Evolutionary conservation across 2,329 filamentous ascomycete species (phyloP), one percentile per base, ranked within the genome.

Genomic region (Sclerotinia spermophila): DNA sequence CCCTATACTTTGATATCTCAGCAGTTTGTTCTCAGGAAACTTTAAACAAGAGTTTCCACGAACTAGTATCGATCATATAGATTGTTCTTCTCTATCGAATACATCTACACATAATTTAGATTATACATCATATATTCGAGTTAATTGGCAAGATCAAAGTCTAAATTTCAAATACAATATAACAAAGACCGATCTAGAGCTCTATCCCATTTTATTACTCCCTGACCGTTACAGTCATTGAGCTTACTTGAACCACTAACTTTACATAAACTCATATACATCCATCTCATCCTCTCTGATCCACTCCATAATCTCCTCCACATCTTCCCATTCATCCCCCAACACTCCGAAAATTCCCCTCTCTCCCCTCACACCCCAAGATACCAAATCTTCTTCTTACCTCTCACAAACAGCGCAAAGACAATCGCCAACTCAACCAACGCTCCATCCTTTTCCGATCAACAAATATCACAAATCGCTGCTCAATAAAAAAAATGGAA

Each of bases 361-460:
- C 58, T 74, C 68, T 27, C 27, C 6, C 62, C 53, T 24, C 33
- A 45, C 15, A 45, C 42, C 27, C 77, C 75, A 61, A 80, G 75
- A 79, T 78, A 79, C 79, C 79, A 80, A 19, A 79, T 73, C 11
- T 76, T 77, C 11, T 76, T 77, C 59, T 75, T 77, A 24, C 78
- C 35, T 30, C 77, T 71, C 61, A 77, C 74, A 19, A 79, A 72
- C 11, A 80, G 66, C 1, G 79, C 77, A 69, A 79, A 73, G 74
- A 77, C 79, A 69, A 79, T 75, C 2, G 78, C 75, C 64, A 73
- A 64, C n/a, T 73, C 40, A 17, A 72, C 55, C 51, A 74, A 44
- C 15, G 73, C 73, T 33, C 73, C 51, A 1, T 72, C 72, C 59
- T 64, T 35, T n/a, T n/a, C 35, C 72, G 59, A 19, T 67, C 62